phyloP scores from a whole-genome alignment of 2,329 filamentous ascomycete genomes.

The Trichoderma sp. region DNA sequence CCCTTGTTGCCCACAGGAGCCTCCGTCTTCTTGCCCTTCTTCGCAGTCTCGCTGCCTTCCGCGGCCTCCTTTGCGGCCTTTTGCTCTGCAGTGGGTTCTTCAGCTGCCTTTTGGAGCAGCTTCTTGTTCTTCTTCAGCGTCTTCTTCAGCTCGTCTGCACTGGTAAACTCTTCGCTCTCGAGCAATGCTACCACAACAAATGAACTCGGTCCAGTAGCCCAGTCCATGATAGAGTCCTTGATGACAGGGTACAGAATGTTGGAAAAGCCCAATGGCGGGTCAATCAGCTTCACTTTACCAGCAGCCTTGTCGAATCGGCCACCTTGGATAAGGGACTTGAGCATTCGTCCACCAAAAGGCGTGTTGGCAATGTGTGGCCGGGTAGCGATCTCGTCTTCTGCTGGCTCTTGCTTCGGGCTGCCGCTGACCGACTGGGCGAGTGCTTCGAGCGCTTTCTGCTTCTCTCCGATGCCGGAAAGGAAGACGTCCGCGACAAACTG shows the following conservation, averaged over 20 bases:
- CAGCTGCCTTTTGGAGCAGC: conserved; percentile 68
- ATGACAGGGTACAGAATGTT: conserved; percentile 81
- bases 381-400: conserved; percentile 47
- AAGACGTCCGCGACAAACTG: conserved; percentile 85
- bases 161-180: conserved; percentile 72
- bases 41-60: conserved; percentile 49
- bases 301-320: conserved; percentile 79
- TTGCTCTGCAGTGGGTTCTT: conserved; percentile 59
- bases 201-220: conserved; percentile 84
- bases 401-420: conserved; percentile 51
- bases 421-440: conserved; percentile 66
- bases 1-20: conserved; percentile 64
- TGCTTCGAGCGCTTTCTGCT: conserved; percentile 72
- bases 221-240: conserved; percentile 72
- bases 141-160: conserved; percentile 68
- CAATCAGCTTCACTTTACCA: conserved; percentile 70
- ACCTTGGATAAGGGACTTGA: conserved; percentile 88
- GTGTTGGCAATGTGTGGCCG: conserved; percentile 63
- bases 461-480: conserved; percentile 75
- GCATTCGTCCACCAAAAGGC: conserved; percentile 73
- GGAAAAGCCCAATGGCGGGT: conserved; percentile 80
- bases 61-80: conserved; percentile 56
- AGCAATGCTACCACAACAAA: conserved; percentile 84
- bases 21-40: conserved; percentile 48
- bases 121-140: conserved; percentile 74